Evolutionary conservation across 306 rosid genomes (phyloP).

Genomic region (Corylus avellana): DNA sequence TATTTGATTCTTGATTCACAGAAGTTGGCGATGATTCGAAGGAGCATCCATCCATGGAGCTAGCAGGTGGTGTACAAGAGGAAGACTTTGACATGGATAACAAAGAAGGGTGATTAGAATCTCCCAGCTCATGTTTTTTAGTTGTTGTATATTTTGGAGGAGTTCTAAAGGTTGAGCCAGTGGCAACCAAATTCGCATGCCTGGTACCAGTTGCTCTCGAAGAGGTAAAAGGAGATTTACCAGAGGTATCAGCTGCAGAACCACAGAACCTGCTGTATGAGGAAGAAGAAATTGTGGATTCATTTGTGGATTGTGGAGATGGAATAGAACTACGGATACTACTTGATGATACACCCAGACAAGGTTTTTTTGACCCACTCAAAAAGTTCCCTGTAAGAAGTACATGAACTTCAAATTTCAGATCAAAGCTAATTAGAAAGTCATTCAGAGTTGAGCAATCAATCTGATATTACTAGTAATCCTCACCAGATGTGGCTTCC

Average conservation of each 20-base stretch:
- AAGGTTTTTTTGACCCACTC: conserved; percentile 25
- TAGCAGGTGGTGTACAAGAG: conserved; percentile 26
- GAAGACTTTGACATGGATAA: conserved; percentile 32
- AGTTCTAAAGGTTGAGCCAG: conserved; percentile 7
- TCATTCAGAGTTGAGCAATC: neutral
- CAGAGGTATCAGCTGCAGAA: conserved; percentile 4
- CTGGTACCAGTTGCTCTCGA: conserved; percentile 3
- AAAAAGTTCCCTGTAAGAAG: conserved; percentile 36
- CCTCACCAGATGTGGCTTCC: conserved; percentile 38
- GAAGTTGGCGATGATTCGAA: conserved; percentile 29
- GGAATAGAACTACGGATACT: conserved; percentile 17
- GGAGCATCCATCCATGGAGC: conserved; percentile 37
- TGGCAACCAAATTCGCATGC: conserved; percentile 1
- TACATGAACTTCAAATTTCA: conserved; percentile 2
- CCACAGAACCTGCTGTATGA: conserved; percentile 1
- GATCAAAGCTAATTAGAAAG: conserved; percentile 5
- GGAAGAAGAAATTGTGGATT: conserved; percentile 15
- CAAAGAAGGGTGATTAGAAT: conserved; percentile 1
- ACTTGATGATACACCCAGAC: conserved; percentile 13
- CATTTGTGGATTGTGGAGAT: neutral
- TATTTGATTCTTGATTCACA: conserved; percentile 5
- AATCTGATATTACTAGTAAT: neutral
- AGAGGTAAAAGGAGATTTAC: conserved; percentile 18
- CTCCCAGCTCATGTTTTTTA: conserved; percentile 17
- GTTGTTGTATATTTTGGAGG: conserved; percentile 19